These are phyloP conservation scores for Sporothrix euskadiensis DNA, from an alignment of 2,329 filamentous ascomycete genomes.

Conservation along the genomic window DNA sequence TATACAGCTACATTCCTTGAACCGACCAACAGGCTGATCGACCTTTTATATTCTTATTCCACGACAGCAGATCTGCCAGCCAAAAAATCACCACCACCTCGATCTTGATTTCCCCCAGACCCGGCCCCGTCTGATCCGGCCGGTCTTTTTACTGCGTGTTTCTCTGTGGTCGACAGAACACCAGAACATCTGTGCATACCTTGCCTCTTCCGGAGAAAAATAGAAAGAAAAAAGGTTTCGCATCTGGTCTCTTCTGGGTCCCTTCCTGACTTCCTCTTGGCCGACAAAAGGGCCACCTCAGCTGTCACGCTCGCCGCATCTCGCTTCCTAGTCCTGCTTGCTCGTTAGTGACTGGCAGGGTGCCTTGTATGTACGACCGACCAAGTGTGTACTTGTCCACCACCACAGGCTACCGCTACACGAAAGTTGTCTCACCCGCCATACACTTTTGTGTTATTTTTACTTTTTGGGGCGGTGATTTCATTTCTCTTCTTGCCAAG, in stretches of 20 bases:
- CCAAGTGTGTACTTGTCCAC: slow-evolving; percentile 18
- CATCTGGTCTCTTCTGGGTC: not conserved
- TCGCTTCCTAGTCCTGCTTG: slow-evolving; percentile 28
- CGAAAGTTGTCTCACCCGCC: slow-evolving; percentile 24
- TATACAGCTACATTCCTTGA: not conserved
- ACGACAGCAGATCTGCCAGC: not conserved
- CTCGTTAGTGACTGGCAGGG: slow-evolving; percentile 24
- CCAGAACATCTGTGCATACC: not conserved
- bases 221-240: not conserved
- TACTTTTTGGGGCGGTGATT: slow-evolving; percentile 1
- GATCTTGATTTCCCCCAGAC: not conserved
- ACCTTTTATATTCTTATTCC: not conserved
- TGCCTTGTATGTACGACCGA: slow-evolving; percentile 29
- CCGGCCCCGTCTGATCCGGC: not conserved
- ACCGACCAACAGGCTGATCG: no score
- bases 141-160: not conserved
- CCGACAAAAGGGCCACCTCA: slow-evolving; percentile 14
- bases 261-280: not conserved
- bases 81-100: not conserved
- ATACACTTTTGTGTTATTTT: slow-evolving; percentile 17
- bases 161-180: not conserved
- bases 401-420: slow-evolving; percentile 27
- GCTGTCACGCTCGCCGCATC: slow-evolving; percentile 28
- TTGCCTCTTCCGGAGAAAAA: not conserved
- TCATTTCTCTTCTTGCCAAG: slow-evolving; percentile 10